phyloP scores from a whole-genome alignment of 805 yeast species.

The Starmerella floricola region DNA sequence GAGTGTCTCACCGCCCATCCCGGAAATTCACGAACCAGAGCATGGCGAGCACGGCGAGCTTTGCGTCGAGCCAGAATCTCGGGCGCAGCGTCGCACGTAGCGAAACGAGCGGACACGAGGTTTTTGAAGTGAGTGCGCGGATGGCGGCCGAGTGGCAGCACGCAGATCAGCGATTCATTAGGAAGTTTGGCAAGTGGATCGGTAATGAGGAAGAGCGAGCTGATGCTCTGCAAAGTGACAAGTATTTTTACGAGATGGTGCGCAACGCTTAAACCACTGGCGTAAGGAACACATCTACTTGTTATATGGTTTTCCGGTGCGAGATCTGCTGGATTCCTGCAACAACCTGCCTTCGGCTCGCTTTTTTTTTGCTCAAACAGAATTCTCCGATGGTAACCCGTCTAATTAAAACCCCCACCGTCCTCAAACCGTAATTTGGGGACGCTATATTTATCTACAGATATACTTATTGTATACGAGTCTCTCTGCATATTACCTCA shows the following conservation, averaged over 20 bases:
- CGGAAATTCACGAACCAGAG: conserved; percentile 12
- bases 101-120: conserved; percentile 19
- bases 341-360: too few species aligned
- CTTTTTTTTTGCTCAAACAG: too few species aligned
- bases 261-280: conserved; percentile 13
- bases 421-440: too few species aligned
- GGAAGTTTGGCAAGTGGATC: conserved; percentile 26
- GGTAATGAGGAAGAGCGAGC: conserved; percentile 21
- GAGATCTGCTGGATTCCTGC: too few species aligned
- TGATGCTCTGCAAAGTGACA: conserved; percentile 15
- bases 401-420: too few species aligned
- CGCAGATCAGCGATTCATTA: conserved; percentile 23
- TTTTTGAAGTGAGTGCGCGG: conserved; percentile 18
- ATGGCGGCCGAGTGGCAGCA: conserved; percentile 21
- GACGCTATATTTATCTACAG: too few species aligned
- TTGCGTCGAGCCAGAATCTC: conserved; percentile 1
- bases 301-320: too few species aligned
- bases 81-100: conserved; percentile 19
- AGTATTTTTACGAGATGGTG: conserved; percentile 24
- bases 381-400: too few species aligned
- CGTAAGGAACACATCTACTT: too few species aligned
- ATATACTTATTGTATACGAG: too few species aligned
- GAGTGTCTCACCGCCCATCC: background rate
- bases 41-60: conserved; percentile 11
- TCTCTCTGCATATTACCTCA: background rate